phyloP scores from a whole-genome alignment of 2,329 filamentous ascomycete genomes.

The Calonectria pauciramosa region DNA sequence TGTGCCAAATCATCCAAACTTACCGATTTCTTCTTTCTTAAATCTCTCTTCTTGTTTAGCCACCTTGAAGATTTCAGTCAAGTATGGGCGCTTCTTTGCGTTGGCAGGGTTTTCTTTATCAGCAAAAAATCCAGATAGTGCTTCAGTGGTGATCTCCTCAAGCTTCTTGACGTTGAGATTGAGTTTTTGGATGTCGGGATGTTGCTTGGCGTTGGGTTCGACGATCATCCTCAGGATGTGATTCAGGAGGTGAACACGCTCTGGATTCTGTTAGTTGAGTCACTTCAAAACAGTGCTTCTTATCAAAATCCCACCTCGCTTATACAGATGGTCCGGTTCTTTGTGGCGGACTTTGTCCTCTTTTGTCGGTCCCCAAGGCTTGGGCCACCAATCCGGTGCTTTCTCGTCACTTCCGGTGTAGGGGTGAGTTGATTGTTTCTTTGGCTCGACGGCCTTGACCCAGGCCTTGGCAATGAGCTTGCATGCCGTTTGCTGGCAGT shows the following conservation, averaged over 20 bases:
- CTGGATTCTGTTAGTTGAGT: constrained; percentile 51
- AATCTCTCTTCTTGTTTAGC: constrained; percentile 69
- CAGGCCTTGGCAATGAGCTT: constrained; percentile 82
- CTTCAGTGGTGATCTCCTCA: constrained; percentile 71
- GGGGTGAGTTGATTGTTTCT: constrained; percentile 81
- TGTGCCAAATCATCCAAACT: constrained; percentile 27
- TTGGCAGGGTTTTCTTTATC: constrained; percentile 68
- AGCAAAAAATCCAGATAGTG: constrained; percentile 68
- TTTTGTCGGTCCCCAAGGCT: constrained; percentile 64
- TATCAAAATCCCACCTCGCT: constrained; percentile 65
- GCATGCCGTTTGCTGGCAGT: constrained; percentile 78
- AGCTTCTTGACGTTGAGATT: constrained; percentile 68
- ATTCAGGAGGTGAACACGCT: constrained; percentile 70
- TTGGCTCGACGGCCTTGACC: constrained; percentile 82
- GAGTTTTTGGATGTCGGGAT: constrained; percentile 66
- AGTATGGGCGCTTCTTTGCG: constrained; percentile 65
- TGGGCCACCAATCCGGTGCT: constrained; percentile 77
- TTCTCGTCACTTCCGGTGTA: constrained; percentile 76
- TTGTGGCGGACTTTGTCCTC: constrained; percentile 74
- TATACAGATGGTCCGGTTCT: constrained; percentile 81
- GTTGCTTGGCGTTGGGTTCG: constrained; percentile 63
- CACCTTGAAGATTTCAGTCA: constrained; percentile 74
- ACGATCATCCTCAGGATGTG: constrained; percentile 73
- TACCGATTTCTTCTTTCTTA: constrained; percentile 70
- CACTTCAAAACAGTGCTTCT: background rate